A percentile compares a stretch with the other conserved stretches of the same genome.
Evolutionary conservation across 2,329 filamentous ascomycete species (phyloP).

Genomic region (Penicillium aurantiogriseum): DNA sequence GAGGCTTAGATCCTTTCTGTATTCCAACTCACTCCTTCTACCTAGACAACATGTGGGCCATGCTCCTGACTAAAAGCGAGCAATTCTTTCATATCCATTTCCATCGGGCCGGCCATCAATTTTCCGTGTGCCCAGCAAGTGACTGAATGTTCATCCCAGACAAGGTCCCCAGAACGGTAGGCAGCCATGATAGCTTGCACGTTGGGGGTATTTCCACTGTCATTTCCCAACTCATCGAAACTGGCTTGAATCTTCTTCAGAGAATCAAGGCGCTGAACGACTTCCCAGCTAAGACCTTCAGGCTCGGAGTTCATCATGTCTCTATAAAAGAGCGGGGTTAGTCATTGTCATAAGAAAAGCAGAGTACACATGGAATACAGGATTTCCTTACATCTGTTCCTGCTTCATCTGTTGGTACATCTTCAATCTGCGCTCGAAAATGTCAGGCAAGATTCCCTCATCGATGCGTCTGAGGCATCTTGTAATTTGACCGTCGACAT

Average conservation of each 20-base stretch:
- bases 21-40: background rate
- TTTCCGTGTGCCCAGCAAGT: background rate
- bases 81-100: background rate
- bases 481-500: background rate
- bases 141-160: background rate
- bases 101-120: background rate
- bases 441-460: background rate
- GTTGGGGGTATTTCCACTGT: background rate
- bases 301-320: conserved; percentile 3
- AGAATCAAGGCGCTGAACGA: background rate
- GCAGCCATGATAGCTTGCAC: background rate
- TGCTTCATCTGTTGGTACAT: background rate
- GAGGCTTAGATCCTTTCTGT: background rate
- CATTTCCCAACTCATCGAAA: background rate
- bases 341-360: background rate
- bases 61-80: background rate
- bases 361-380: background rate
- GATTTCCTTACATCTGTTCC: background rate
- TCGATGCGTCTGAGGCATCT: background rate
- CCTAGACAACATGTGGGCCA: background rate
- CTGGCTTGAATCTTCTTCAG: background rate
- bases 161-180: background rate
- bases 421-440: background rate
- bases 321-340: background rate
- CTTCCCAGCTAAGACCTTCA: background rate